Evolutionary conservation across 2,329 filamentous ascomycete species (phyloP), one percentile per base, ranked within the genome.

Genomic region (Alternaria viburni): DNA sequence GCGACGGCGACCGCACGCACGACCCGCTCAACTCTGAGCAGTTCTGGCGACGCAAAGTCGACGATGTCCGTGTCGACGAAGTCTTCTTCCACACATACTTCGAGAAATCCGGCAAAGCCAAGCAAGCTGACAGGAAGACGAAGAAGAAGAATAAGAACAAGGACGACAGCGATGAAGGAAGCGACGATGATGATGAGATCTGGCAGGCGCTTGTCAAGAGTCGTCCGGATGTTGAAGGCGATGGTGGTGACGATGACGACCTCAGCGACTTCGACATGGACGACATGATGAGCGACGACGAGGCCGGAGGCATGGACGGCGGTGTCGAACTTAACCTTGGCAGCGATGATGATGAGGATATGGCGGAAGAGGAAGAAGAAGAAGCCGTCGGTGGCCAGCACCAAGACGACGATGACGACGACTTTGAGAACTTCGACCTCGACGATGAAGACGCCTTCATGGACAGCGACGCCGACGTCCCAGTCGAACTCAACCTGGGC

Each of bases 31-130:
- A 99, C 81, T 91, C 91, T 1, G 91, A 96, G 66, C 85, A 88
- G 4, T 99, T 99, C 85, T 97, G 93, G 93, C 90, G 90, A 74
- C 93, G 93, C 87, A 94, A 93, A 82, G 86, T 87, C n/a, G 90
- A 93, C 67, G 90, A 98, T 57, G 91, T 99, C 47, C 90, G 91
- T 4, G 93, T 90, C 1, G 94, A 99, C 69, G 96, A 99, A 77
- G 92, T 93, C 43, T 99, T 99, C 88, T 99, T 99, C 88, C 96
- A 99, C 80, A 90, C 93, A 69, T 99, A 99, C 87, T 99, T 99
- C 82, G 90, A 88, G 60, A 87, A 90, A 76, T 82, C 84, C 11
- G 87, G 84, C 52, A 86, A 85, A 67, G 81, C 84, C 70, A 85
- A 86, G 74, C 78, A 78, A 65, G 86, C 84, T 72, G 85, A 86